These are phyloP conservation scores for Pythium utonaiense DNA, from an alignment of 352 stramenopile genomes.

Conservation along the genomic window DNA sequence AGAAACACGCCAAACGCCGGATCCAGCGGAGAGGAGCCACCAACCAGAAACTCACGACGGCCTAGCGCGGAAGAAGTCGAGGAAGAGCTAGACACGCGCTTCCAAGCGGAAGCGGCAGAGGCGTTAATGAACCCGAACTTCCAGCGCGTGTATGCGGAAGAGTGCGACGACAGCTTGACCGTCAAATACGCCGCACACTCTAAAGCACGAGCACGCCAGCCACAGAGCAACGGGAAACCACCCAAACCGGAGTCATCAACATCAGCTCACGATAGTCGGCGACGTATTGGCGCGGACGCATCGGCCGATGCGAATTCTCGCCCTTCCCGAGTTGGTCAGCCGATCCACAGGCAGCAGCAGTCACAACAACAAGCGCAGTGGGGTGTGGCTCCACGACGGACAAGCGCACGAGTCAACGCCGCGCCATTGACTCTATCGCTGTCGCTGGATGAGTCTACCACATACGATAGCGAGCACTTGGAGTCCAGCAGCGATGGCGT, in stretches of 20 bases:
- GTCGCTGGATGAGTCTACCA: slow-evolving; percentile 8
- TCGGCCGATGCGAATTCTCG: not conserved
- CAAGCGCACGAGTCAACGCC: not conserved
- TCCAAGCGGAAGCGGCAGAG: slow-evolving; percentile 48
- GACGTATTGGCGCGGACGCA: not conserved
- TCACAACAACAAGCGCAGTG: not conserved
- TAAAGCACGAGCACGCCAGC: slow-evolving; percentile 4
- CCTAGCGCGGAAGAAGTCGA: slow-evolving; percentile 18
- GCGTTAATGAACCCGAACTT: slow-evolving; percentile 81
- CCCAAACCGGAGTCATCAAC: not conserved
- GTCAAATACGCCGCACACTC: slow-evolving; percentile 52
- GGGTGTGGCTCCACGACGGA: not conserved
- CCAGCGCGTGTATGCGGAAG: slow-evolving; percentile 74
- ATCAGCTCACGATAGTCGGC: not conserved
- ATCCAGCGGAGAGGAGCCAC: slow-evolving; percentile 3
- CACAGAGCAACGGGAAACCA: slow-evolving; percentile 6
- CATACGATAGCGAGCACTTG: slow-evolving; percentile 1
- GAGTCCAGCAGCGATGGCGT: slow-evolving; percentile 5
- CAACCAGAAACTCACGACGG: not conserved
- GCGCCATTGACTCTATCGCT: slow-evolving; percentile 11
- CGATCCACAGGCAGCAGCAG: not conserved
- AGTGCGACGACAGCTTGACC: slow-evolving; percentile 72
- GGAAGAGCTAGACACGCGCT: slow-evolving; percentile 26
- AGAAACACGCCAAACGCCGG: not conserved
- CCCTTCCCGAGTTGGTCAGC: not conserved